phyloP scores from a whole-genome alignment of 768 basidiomycete genomes.

The Gloeostereum incarnatum region DNA sequence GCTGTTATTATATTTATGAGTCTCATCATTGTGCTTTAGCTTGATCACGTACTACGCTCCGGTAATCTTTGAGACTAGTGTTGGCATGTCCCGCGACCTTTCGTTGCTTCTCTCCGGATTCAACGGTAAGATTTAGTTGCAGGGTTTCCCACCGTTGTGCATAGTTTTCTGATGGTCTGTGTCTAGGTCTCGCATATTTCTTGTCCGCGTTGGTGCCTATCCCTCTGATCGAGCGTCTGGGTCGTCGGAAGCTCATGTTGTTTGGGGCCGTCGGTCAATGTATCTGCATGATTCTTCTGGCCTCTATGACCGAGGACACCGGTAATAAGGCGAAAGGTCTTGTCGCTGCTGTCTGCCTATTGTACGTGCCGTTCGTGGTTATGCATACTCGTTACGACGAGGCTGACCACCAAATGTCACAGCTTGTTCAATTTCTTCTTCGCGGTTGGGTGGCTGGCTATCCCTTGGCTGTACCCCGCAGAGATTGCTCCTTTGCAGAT shows the following conservation, averaged over 20 bases:
- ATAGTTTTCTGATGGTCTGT: conserved; percentile 7
- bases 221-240: conserved; percentile 38
- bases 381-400: too few relatives aligned
- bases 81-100: conserved; percentile 12
- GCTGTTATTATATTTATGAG: too few relatives aligned
- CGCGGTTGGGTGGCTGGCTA: conserved; percentile 25
- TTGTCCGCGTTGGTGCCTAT: conserved; percentile 39
- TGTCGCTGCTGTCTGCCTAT: conserved; percentile 9
- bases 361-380: conserved; percentile 10
- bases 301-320: conserved; percentile 7
- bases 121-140: conserved; percentile 19
- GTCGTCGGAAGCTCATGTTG: conserved; percentile 36
- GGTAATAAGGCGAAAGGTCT: conserved; percentile 6
- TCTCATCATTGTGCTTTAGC: too few relatives aligned
- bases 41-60: too few relatives aligned
- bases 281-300: conserved; percentile 18
- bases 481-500: conserved; percentile 16
- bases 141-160: conserved; percentile 22
- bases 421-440: conserved; percentile 28
- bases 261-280: conserved; percentile 29
- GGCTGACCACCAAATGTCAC: too few relatives aligned
- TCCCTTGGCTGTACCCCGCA: conserved; percentile 23
- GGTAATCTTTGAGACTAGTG: too few relatives aligned
- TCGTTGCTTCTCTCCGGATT: conserved; percentile 16
- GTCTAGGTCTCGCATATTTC: conserved; percentile 18